These are phyloP conservation scores for Petunia hybrid DNA, from an alignment of 305 asterid genomes.

Conservation along the genomic window DNA sequence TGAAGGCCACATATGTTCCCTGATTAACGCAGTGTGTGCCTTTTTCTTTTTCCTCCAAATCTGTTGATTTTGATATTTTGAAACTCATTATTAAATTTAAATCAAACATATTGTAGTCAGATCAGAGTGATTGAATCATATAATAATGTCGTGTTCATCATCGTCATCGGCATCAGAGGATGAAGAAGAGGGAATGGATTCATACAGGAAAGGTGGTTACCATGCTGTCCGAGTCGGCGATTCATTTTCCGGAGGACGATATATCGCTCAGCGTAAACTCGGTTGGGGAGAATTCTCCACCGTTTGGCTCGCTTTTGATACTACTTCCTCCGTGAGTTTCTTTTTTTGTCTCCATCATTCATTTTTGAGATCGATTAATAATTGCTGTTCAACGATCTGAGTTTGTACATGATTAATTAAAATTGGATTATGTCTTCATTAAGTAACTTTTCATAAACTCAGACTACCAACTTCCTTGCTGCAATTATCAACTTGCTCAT, in stretches of 20 bases:
- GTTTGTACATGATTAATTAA: not conserved
- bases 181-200: constrained; percentile 90
- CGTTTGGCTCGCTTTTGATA: constrained; percentile 98
- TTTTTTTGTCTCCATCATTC: not conserved
- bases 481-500: not conserved
- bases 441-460: not conserved
- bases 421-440: constrained; percentile 1
- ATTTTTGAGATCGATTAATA: not conserved
- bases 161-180: constrained; percentile 98
- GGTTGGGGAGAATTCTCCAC: constrained; percentile 99
- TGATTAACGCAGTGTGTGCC: constrained; percentile 36
- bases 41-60: not conserved
- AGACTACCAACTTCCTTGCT: not conserved
- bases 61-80: not conserved
- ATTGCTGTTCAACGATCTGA: too few relatives aligned
- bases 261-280: constrained; percentile 95
- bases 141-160: constrained; percentile 75
- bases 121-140: constrained; percentile 29
- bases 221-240: constrained; percentile 97
- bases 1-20: constrained; percentile 69
- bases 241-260: constrained; percentile 80
- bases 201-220: constrained; percentile 96
- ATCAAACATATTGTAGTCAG: not conserved
- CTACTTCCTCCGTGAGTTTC: constrained; percentile 72
- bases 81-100: not conserved